Conservation (phyloP, 768 basidiomycete species). For the Boletus sp. region DNA sequence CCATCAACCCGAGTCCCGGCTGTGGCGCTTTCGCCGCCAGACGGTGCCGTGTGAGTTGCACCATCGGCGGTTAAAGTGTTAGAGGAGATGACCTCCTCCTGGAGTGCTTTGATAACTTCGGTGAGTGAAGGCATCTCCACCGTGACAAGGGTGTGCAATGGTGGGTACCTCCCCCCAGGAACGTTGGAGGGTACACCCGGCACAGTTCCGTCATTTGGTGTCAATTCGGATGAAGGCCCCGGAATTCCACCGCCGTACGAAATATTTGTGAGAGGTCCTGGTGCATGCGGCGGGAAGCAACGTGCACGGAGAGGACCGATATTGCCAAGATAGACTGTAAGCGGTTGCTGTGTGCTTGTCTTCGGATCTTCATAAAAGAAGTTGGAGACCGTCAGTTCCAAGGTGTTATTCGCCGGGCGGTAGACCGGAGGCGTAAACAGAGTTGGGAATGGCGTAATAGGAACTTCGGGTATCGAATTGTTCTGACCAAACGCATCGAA, state of each 20-base stretch:
- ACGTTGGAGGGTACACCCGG: slow-evolving; percentile 20
- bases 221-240: slow-evolving; percentile 35
- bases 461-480: slow-evolving; percentile 68
- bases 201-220: slow-evolving; percentile 25
- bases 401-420: slow-evolving; percentile 64
- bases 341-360: slow-evolving; percentile 59
- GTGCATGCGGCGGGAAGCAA: slow-evolving; percentile 69
- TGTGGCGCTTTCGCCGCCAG: slow-evolving; percentile 21
- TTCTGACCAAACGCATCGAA: slow-evolving; percentile 87
- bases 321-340: slow-evolving; percentile 88
- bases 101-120: slow-evolving; percentile 76
- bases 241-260: slow-evolving; percentile 53
- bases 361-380: slow-evolving; percentile 81
- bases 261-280: slow-evolving; percentile 64
- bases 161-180: slow-evolving; percentile 48
- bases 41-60: slow-evolving; percentile 34
- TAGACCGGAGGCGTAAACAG: slow-evolving; percentile 79
- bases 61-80: slow-evolving; percentile 35
- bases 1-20: slow-evolving; percentile 32
- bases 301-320: slow-evolving; percentile 82
- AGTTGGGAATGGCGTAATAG: slow-evolving; percentile 89
- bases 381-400: slow-evolving; percentile 85
- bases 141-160: slow-evolving; percentile 76
- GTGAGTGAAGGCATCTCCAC: slow-evolving; percentile 80
- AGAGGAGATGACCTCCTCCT: slow-evolving; percentile 61